Conservation (phyloP, 1,139 yeast genomes). For the Debaryomyces sp. region DNA sequence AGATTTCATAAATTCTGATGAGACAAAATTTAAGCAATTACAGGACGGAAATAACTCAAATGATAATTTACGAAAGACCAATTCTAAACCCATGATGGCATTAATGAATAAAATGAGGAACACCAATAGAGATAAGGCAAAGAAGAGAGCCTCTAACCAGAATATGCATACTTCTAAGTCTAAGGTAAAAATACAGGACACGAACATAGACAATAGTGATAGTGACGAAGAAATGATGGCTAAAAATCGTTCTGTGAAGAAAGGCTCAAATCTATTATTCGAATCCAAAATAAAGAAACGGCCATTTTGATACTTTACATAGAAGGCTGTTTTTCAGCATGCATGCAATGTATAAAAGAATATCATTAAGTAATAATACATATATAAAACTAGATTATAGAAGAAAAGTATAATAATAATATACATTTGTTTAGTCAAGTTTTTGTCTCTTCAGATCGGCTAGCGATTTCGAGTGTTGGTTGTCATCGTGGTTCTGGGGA, state of each 20-base stretch:
- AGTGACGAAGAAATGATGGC: slow-evolving; percentile 17
- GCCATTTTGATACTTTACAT: slow-evolving; percentile 21
- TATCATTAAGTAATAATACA: slow-evolving; percentile 4
- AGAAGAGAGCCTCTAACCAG: slow-evolving; percentile 1
- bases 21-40: slow-evolving; percentile 6
- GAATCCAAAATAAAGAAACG: slow-evolving; percentile 18
- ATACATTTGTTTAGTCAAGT: slow-evolving; percentile 3
- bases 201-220: slow-evolving; percentile 11
- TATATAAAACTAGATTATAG: slow-evolving; percentile 2
- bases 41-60: slow-evolving; percentile 1
- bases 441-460: slow-evolving; percentile 3
- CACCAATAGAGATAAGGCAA: slow-evolving; percentile 22
- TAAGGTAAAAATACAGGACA: neutral
- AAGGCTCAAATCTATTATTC: slow-evolving; percentile 16
- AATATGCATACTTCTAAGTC: neutral
- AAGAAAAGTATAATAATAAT: neutral
- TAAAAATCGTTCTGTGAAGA: slow-evolving; percentile 19
- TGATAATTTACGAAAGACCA: slow-evolving; percentile 10
- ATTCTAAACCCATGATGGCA: slow-evolving; percentile 44
- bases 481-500: neutral
- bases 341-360: neutral
- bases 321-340: neutral
- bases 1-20: slow-evolving; percentile 32
- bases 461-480: neutral
- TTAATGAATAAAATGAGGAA: slow-evolving; percentile 49